Evolutionary conservation across 306 rosid species (phyloP).

Genomic region (Hippophae tibetana): DNA sequence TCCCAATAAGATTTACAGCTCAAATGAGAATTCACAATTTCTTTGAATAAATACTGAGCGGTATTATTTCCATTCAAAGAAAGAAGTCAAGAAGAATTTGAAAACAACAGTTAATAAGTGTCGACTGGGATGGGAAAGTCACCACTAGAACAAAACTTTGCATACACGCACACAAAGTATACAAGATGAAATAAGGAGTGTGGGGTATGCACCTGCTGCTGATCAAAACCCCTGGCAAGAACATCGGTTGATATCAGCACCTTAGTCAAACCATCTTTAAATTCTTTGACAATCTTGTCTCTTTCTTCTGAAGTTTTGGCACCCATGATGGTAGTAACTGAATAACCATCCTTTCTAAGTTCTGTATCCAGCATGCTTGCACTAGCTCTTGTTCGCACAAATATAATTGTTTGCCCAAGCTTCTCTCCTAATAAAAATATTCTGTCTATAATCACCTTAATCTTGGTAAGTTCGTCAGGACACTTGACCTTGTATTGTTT

Average conservation of each 20-base stretch:
- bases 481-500: conserved; percentile 79
- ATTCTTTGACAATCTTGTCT: conserved; percentile 77
- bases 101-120: too few relatives aligned
- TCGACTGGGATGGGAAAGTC: too few relatives aligned
- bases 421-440: conserved; percentile 80
- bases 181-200: not conserved
- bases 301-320: conserved; percentile 46
- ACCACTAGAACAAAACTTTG: not conserved
- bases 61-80: too few relatives aligned
- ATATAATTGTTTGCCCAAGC: conserved; percentile 80
- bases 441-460: conserved; percentile 48
- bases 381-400: conserved; percentile 59
- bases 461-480: conserved; percentile 53
- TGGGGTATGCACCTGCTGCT: conserved; percentile 55
- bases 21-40: too few relatives aligned
- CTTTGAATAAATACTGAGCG: too few relatives aligned
- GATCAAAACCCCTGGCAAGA: conserved; percentile 83
- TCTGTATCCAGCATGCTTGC: conserved; percentile 51
- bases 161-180: not conserved
- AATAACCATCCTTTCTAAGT: conserved; percentile 55
- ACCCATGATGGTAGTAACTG: conserved; percentile 71
- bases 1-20: too few relatives aligned
- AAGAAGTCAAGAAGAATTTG: too few relatives aligned
- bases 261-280: conserved; percentile 66
- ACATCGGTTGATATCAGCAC: conserved; percentile 82